Evolutionary conservation across 305 asterid genomes (phyloP).

Genomic region (Fraxinus dipetala): DNA sequence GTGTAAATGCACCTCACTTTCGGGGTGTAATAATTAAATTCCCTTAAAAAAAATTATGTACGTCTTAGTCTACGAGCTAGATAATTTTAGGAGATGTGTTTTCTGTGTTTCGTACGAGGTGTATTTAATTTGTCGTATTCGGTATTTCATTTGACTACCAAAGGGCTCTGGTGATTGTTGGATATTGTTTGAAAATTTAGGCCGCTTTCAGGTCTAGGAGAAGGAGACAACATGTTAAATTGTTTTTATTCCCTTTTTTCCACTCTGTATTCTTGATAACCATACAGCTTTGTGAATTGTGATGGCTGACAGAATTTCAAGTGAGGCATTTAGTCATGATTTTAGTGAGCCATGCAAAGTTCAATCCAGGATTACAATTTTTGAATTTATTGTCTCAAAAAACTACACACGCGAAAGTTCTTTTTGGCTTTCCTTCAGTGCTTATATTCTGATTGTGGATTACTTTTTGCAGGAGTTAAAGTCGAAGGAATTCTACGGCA

Average conservation of each 20-base stretch:
- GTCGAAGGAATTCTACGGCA: slow-evolving; percentile 94
- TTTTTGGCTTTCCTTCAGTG: slow-evolving; percentile 12
- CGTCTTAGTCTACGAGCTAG: neutral
- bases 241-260: slow-evolving; percentile 10
- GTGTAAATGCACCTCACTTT: neutral
- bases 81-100: neutral
- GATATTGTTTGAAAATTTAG: neutral
- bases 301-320: slow-evolving; percentile 21
- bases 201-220: neutral
- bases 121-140: neutral
- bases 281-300: slow-evolving; percentile 5
- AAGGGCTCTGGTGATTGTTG: neutral
- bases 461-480: slow-evolving; percentile 55
- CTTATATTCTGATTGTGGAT: slow-evolving; percentile 26
- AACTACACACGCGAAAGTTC: neutral
- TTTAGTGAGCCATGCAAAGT: slow-evolving; percentile 16
- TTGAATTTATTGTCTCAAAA: slow-evolving; percentile 18
- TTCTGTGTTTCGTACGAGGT: neutral
- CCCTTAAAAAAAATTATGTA: neutral
- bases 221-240: neutral
- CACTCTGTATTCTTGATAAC: slow-evolving; percentile 9
- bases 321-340: slow-evolving; percentile 4
- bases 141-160: neutral
- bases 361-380: slow-evolving; percentile 14
- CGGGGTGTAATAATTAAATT: neutral